Evolutionary conservation across 257 asterid species (phyloP).

Genomic region (Penstemon eatonii): DNA sequence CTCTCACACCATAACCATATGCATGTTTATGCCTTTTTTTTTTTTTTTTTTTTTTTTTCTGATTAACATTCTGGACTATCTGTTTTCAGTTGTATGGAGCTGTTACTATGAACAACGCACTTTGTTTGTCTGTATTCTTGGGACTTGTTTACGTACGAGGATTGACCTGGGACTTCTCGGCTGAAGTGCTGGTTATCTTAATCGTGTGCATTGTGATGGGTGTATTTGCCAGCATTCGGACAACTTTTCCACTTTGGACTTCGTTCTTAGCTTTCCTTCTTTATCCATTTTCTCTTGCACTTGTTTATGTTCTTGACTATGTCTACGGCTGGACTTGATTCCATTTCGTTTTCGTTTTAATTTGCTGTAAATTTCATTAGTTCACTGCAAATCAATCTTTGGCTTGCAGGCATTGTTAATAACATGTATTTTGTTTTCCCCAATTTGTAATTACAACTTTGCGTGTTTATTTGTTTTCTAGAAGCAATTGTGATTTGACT

Average conservation of each 20-base stretch:
- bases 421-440: no score
- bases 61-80: no score
- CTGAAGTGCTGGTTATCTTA: conserved; percentile 84
- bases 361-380: no score
- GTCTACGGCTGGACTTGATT: conserved; percentile 63
- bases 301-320: conserved; percentile 84
- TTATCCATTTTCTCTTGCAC: conserved; percentile 79
- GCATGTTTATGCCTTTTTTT: no score
- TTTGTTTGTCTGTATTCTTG: conserved; percentile 84
- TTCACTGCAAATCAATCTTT: no score
- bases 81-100: conserved; percentile 76
- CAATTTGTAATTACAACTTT: no score
- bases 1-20: no score
- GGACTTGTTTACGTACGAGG: conserved; percentile 76
- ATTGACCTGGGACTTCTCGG: conserved; percentile 84
- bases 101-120: conserved; percentile 83
- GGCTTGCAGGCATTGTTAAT: no score
- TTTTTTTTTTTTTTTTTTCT: no score
- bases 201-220: conserved; percentile 88
- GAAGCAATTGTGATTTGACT: no score
- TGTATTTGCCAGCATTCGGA: conserved; percentile 65
- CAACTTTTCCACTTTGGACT: conserved; percentile 89
- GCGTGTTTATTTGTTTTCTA: no score
- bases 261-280: conserved; percentile 60
- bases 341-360: no score